phyloP scores from a whole-genome alignment of 768 basidiomycete species.

The Suillus plorans region DNA sequence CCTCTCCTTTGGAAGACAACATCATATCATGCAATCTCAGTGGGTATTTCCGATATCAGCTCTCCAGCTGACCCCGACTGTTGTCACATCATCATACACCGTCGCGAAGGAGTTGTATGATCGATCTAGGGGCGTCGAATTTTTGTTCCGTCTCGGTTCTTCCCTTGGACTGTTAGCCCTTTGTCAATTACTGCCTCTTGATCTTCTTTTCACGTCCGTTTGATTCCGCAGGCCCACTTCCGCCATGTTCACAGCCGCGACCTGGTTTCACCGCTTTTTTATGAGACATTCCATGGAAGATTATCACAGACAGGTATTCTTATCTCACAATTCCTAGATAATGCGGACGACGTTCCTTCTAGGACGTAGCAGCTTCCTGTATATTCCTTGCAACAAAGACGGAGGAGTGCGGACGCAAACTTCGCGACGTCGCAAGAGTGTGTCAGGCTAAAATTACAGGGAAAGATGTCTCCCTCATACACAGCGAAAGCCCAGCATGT shows the following conservation, averaged over 20 bases:
- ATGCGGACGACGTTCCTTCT: constrained; percentile 6
- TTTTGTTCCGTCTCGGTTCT: constrained; percentile 79
- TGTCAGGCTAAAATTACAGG: constrained; percentile 67
- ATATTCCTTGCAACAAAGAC: constrained; percentile 91
- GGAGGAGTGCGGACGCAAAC: constrained; percentile 84
- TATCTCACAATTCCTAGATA: constrained; percentile 11
- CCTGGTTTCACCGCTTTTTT: constrained; percentile 90
- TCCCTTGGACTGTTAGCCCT: constrained; percentile 70
- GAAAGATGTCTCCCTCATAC: constrained; percentile 53
- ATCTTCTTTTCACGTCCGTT: constrained; percentile 16
- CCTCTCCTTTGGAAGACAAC: constrained; percentile 10
- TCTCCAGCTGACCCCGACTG: constrained; percentile 58
- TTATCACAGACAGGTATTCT: constrained; percentile 66
- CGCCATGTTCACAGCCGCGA: constrained; percentile 83
- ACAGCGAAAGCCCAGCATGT: constrained; percentile 65
- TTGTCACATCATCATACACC: constrained; percentile 41
- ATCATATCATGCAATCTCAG: constrained; percentile 40
- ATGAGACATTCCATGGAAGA: constrained; percentile 86
- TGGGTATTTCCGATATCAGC: constrained; percentile 72
- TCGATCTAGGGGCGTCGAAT: constrained; percentile 79
- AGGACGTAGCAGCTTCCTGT: constrained; percentile 86
- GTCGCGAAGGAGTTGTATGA: constrained; percentile 74
- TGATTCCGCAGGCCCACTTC: constrained; percentile 60
- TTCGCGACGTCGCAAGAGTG: constrained; percentile 80
- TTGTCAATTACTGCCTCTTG: constrained; percentile 7